Base-by-base conservation (phyloP, 352 stramenopile species). In the Pilasporangium apinafurcum region DNA sequence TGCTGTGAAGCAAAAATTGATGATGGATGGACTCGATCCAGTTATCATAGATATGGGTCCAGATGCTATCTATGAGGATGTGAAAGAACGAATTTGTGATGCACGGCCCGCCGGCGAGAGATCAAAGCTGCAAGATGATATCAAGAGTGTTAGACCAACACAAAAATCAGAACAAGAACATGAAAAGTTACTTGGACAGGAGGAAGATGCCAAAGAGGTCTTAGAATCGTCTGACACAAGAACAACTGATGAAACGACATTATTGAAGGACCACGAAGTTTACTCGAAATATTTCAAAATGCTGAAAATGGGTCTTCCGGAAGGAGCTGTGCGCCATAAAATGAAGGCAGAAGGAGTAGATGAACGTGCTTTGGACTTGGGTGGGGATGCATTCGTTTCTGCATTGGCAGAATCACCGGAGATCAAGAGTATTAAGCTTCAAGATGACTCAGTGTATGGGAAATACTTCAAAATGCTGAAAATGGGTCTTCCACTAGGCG, bases 381-480 rank as follows among this genome's bases (percentile, higher is more conserved):
- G 76, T 12, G 56, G 58, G 0, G 56, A 90, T 24, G 53, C 56
- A 3, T 51, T 62, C 24, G 58, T 84, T n/a, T 81, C 53, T 5
- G 47, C 68, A 5, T 36, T 83, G 6, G 32, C 37, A 10, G 60
- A 56, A 33, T 18, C 60, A 6, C 41, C 30, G 24, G 14, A 29
- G 65, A n/a, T 35, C 58, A 13, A 60, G 71, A 13, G 56, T 13
- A 27, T 59, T 9, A 75, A 62, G n/a, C 49, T 85, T 7, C 38
- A 64, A 14, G 69, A 83, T 28, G 81, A 95, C 46, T 56, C 80
- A 2, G 26, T 65, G 7, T 82, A 87, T 20, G 63, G 62, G 8
- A 93, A 94, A 40, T 98, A 96, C 35, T 96, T 97, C 54, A 93
- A 95, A 43, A 97, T 98, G 90, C 60, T 96, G 6, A 88, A 95